Conservation (phyloP, 75 land plant genomes). For the Pinus taeda region DNA sequence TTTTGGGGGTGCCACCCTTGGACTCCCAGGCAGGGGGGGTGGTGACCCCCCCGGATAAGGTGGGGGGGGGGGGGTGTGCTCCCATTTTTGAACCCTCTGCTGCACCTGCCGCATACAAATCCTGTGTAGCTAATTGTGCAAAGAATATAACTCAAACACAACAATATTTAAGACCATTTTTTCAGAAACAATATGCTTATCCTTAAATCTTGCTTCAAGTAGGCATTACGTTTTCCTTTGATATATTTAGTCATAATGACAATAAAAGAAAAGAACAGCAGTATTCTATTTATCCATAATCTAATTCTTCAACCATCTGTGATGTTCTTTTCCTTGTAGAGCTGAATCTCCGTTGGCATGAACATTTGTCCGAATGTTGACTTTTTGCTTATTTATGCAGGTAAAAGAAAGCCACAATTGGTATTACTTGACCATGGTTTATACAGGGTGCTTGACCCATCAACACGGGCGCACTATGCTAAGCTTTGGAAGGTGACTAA, state of each 20-base stretch:
- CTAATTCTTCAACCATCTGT: background rate
- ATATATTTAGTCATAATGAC: background rate
- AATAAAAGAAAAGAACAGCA: background rate
- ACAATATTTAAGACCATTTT: no score
- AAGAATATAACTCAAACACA: no score
- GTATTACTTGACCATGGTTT: slow-evolving; percentile 97
- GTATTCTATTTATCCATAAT: background rate
- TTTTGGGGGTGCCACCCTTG: no score
- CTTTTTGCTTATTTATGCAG: slow-evolving; percentile 16
- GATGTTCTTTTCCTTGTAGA: background rate
- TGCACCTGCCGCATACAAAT: no score
- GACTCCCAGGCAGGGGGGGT: no score
- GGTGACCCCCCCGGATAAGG: no score
- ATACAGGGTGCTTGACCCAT: slow-evolving; percentile 79
- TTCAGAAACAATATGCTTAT: background rate
- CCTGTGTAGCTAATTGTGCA: no score
- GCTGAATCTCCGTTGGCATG: background rate
- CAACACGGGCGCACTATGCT: slow-evolving; percentile 78
- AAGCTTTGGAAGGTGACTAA: slow-evolving; percentile 88
- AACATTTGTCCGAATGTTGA: background rate
- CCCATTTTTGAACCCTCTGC: no score
- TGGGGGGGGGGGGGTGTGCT: no score
- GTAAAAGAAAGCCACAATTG: slow-evolving; percentile 77
- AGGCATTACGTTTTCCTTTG: background rate
- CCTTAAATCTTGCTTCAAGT: background rate